These are phyloP conservation scores for Picochlorum costavermella DNA, from an alignment of 139 green algal species.

Conservation along the genomic window DNA sequence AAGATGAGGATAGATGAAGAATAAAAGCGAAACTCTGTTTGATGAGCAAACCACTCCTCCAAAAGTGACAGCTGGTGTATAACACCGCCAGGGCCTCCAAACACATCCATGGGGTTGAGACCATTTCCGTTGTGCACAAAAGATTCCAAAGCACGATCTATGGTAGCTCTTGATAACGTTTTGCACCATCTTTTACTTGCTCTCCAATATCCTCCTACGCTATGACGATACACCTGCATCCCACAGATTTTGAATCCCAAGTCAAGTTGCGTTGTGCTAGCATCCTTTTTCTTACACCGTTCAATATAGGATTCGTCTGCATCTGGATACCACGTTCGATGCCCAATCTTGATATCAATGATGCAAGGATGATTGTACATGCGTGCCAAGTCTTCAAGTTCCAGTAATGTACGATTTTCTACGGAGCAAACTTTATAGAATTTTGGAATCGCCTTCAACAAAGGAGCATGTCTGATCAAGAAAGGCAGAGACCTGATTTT, in stretches of 20 bases:
- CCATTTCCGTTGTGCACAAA: slow-evolving; percentile 60
- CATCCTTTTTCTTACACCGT: slow-evolving; percentile 68
- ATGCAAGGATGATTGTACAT: slow-evolving; percentile 58
- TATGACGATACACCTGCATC: slow-evolving; percentile 50
- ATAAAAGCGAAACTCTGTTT: slow-evolving; percentile 70
- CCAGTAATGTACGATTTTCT: slow-evolving; percentile 38
- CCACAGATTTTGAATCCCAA: slow-evolving; percentile 81
- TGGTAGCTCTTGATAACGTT: slow-evolving; percentile 39
- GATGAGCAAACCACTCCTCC: slow-evolving; percentile 49
- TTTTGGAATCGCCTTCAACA: slow-evolving; percentile 42
- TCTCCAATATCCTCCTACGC: slow-evolving; percentile 42
- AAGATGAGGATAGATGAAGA: slow-evolving; percentile 63
- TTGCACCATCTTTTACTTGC: slow-evolving; percentile 68
- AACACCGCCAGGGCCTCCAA: slow-evolving; percentile 33
- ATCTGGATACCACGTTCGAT: slow-evolving; percentile 59
- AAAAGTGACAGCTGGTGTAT: slow-evolving; percentile 54
- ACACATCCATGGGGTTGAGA: slow-evolving; percentile 43
- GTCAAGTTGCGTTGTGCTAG: slow-evolving; percentile 50
- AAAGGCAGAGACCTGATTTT: slow-evolving; percentile 25
- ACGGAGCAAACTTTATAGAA: slow-evolving; percentile 37
- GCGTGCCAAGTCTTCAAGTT: slow-evolving; percentile 59
- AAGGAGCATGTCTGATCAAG: slow-evolving; percentile 31
- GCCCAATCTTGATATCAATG: slow-evolving; percentile 61
- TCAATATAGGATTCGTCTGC: slow-evolving; percentile 45
- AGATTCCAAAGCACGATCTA: slow-evolving; percentile 47